These are phyloP conservation scores for Cyberlindnera saturnus DNA, from an alignment of 805 yeast species.

Conservation along the genomic window DNA sequence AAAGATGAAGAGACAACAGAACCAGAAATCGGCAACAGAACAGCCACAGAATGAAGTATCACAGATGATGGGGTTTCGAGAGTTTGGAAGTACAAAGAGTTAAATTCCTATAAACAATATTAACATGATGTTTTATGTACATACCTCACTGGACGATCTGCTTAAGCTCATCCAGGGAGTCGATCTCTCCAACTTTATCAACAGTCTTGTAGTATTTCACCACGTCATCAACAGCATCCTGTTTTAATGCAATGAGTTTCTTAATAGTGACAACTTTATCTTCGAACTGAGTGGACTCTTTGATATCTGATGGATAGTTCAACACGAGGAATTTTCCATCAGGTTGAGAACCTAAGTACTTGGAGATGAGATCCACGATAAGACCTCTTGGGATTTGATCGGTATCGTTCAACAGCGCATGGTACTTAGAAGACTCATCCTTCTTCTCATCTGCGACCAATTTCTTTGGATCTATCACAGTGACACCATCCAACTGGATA, in stretches of 20 bases:
- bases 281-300: constrained; percentile 69
- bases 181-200: constrained; percentile 34
- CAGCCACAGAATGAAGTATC: constrained; percentile 21
- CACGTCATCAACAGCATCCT: constrained; percentile 30
- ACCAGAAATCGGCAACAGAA: constrained; percentile 7
- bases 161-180: constrained; percentile 4
- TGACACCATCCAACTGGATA: constrained; percentile 12
- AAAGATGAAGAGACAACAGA: constrained; percentile 14
- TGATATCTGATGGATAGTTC: constrained; percentile 56
- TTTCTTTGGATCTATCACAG: constrained; percentile 44
- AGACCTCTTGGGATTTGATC: constrained; percentile 31
- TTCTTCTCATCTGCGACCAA: constrained; percentile 41
- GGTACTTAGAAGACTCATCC: constrained; percentile 40
- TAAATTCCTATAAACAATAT: neutral
- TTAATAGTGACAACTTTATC: constrained; percentile 52
- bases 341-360: constrained; percentile 23
- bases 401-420: constrained; percentile 41
- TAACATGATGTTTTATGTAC: neutral
- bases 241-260: constrained; percentile 32
- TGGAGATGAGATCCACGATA: constrained; percentile 27
- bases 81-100: constrained; percentile 46
- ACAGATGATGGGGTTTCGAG: constrained; percentile 53
- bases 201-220: constrained; percentile 62
- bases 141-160: neutral
- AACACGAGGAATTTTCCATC: constrained; percentile 38